Percentiles rank a stretch among this genome's conserved stretches.
Conservation (phyloP, 345 rosid genomes). For the Eucalyptus leucophloia region DNA sequence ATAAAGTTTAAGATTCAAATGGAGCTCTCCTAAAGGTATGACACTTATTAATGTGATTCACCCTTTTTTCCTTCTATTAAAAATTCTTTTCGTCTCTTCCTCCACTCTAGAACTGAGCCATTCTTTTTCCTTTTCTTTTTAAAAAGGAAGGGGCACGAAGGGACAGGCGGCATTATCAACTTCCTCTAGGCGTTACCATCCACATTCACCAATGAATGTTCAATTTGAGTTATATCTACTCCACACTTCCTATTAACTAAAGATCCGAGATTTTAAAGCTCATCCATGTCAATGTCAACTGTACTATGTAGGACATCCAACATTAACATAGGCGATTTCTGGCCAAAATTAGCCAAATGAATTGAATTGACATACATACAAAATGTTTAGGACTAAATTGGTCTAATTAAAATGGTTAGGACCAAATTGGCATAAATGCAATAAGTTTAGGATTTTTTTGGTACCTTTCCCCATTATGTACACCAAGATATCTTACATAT, state of each 20-base stretch:
- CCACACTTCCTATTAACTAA: neutral
- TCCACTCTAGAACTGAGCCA: neutral
- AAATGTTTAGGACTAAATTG: no score
- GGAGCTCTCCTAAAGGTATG: neutral
- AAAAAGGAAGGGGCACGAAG: neutral
- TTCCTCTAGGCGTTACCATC: neutral
- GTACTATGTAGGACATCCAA: neutral
- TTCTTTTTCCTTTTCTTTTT: neutral
- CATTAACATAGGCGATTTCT: no score
- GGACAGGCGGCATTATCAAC: neutral
- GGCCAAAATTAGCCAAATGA: neutral
- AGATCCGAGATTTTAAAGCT: neutral
- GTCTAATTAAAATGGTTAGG: no score
- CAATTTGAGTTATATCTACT: neutral
- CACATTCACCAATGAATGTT: neutral
- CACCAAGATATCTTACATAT: neutral
- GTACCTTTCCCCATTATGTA: no score
- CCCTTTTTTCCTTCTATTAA: neutral
- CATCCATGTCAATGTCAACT: neutral
- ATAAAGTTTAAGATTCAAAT: neutral
- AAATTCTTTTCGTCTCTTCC: neutral
- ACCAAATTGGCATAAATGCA: neutral
- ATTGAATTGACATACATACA: no score
- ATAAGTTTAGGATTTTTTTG: neutral
- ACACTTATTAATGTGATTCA: neutral